A percentile compares a stretch with the other conserved stretches of the same genome.
Conservation (phyloP, 805 yeast genomes). For the Candida insectalens region DNA sequence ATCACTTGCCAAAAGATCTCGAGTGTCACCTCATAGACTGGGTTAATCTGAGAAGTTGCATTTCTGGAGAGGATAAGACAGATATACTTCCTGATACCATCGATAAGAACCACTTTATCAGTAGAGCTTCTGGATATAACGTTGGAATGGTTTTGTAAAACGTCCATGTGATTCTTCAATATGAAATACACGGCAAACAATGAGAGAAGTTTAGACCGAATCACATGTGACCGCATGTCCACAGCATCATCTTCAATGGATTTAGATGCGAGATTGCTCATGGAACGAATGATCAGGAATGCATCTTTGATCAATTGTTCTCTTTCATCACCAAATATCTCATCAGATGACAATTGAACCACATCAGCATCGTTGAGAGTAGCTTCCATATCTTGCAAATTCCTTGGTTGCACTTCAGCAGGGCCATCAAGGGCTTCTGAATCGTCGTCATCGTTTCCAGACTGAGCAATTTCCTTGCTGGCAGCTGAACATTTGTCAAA, state of each 20-base stretch:
- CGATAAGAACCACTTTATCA: constrained; percentile 54
- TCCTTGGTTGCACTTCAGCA: constrained; percentile 24
- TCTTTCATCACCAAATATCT: constrained; percentile 40
- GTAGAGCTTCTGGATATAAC: constrained; percentile 42
- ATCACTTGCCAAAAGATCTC: constrained; percentile 91
- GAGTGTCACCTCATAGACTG: constrained; percentile 83
- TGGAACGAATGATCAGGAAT: constrained; percentile 82
- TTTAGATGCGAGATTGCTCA: constrained; percentile 88
- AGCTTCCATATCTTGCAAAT: constrained; percentile 49
- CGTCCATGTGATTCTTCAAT: constrained; percentile 73
- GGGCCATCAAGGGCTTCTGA: neutral
- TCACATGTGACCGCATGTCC: constrained; percentile 85
- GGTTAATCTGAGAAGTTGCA: constrained; percentile 85
- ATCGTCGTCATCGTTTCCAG: constrained; percentile 1
- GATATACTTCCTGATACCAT: constrained; percentile 75
- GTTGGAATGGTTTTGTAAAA: constrained; percentile 55
- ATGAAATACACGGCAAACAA: constrained; percentile 82
- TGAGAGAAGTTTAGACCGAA: constrained; percentile 83
- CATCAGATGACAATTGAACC: constrained; percentile 36
- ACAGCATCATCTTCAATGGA: constrained; percentile 65
- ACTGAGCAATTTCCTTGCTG: constrained; percentile 3
- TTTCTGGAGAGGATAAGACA: constrained; percentile 80
- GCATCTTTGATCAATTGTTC: constrained; percentile 83
- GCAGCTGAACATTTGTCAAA: constrained; percentile 52
- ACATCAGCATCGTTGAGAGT: constrained; percentile 40